Base-by-base conservation (phyloP, 169 alveolate genomes). In the Eimeria sp. region DNA sequence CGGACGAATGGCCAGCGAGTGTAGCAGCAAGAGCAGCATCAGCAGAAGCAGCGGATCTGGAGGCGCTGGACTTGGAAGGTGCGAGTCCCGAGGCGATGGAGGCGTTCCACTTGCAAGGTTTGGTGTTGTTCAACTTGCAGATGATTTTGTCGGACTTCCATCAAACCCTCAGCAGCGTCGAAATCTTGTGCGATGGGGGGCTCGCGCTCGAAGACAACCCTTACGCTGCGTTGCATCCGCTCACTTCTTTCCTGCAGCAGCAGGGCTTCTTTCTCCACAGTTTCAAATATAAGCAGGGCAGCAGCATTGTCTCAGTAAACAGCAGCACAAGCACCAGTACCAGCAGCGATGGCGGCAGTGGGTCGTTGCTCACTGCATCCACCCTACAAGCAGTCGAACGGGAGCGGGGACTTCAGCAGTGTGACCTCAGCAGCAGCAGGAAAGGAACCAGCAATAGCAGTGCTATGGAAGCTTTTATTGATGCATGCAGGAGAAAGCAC, bases 81-180 rank as follows among this genome's bases (percentile, higher is more conserved):
- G 95, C 95, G 95, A 90, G 97, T 22, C 96, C 96, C 45, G 96
- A 96, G 54, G 98, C 96, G 58, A 91, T 80, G 72, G 98, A 97
- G 58, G 96, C 97, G 25, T 96, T 82, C 47, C 98, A 97, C 45
- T 93, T 96, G 67, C 97, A 95, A 87, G 96, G 98, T 73, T 78
- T 97, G 30, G 97, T 95, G 57, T 78, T 96, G 76, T 97, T 96
- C 70, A 97, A 97, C 76, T 72, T 97, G 61, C 95, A 96, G 96
- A 83, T 91, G 63, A 92, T 97, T 45, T 73, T 97, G 43, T 75
- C 75, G 61, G 97, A 97, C 72, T 97, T 96, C 92, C 61, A 92
- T 40, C 97, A 90, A 40, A 95, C 98, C 18, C 58, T 97, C 67
- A 94, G 95, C 80, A 70, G 86, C 51, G 90, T 97, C 27, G 98